Conservation (phyloP, 177 flowering plant species). For the Tripterygium wilfordii region DNA sequence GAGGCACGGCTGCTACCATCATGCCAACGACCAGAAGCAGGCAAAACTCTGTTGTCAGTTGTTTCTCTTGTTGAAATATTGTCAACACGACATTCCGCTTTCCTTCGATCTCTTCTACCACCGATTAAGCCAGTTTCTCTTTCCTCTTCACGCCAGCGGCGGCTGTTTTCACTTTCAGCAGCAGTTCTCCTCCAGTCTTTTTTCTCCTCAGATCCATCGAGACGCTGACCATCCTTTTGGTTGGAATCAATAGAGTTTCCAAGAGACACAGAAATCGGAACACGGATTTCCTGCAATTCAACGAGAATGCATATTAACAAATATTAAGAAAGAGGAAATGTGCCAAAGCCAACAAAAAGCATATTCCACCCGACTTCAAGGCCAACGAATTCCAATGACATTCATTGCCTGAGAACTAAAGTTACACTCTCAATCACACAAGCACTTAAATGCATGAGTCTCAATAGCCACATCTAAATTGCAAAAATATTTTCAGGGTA, state of each 20-base stretch:
- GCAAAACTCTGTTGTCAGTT: slow-evolving; percentile 43
- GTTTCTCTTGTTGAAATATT: slow-evolving; percentile 40
- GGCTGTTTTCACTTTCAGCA: slow-evolving; percentile 56
- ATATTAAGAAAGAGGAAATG: no score
- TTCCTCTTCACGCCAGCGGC: slow-evolving; percentile 99
- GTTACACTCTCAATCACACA: no score
- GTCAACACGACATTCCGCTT: slow-evolving; percentile 74
- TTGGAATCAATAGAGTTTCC: slow-evolving; percentile 49
- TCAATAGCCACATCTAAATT: no score
- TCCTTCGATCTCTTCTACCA: slow-evolving; percentile 80
- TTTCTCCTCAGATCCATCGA: slow-evolving; percentile 79
- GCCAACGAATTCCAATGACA: no score
- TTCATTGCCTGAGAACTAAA: no score
- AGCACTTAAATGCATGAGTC: no score
- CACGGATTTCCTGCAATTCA: slow-evolving; percentile 66
- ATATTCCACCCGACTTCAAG: no score
- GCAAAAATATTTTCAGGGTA: no score
- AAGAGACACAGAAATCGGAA: slow-evolving; percentile 41
- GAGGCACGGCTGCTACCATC: slow-evolving; percentile 57
- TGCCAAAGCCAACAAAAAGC: no score
- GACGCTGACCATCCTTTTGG: slow-evolving; percentile 81
- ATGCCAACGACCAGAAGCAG: slow-evolving; percentile 78
- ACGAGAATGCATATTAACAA: slow-evolving; percentile 1
- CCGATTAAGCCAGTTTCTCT: slow-evolving; percentile 88
- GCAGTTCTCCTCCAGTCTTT: slow-evolving; percentile 76